Conservation (phyloP, 192 early-diverging fungal species). For the Dissophora ornata region DNA sequence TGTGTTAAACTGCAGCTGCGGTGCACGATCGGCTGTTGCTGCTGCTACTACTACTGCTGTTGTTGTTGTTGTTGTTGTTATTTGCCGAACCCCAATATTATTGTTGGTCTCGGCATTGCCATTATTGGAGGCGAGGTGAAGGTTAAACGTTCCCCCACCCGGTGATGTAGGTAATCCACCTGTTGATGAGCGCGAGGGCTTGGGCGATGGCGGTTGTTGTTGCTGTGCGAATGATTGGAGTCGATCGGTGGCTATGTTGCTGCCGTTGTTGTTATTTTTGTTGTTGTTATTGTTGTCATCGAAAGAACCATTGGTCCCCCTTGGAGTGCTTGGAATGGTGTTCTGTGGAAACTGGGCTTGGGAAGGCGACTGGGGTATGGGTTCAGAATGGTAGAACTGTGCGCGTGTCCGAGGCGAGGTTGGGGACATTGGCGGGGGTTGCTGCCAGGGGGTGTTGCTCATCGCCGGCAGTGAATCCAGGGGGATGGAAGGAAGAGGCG, state of each 20-base stretch:
- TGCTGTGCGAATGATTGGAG: too few relatives aligned
- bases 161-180: constrained; percentile 2
- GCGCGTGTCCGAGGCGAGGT: constrained; percentile 4
- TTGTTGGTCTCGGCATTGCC: background rate
- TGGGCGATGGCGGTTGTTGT: constrained; percentile 5
- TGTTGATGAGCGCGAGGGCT: constrained; percentile 2
- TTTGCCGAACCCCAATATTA: too few relatives aligned
- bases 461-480: too few relatives aligned
- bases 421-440: background rate
- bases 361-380: constrained; percentile 24
- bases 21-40: background rate
- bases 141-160: background rate
- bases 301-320: too few relatives aligned
- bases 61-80: too few relatives aligned
- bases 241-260: too few relatives aligned
- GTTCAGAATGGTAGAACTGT: constrained; percentile 30
- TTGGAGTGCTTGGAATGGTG: background rate
- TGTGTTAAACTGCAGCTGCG: constrained; percentile 34
- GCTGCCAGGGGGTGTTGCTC: background rate
- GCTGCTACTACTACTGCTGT: too few relatives aligned
- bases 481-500: background rate
- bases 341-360: background rate
- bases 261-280: background rate
- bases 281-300: background rate
- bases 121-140: background rate